Percentiles rank a stretch among this genome's conserved stretches.
phyloP scores from a whole-genome alignment of 257 asterid species.

The Solanum chilense region DNA sequence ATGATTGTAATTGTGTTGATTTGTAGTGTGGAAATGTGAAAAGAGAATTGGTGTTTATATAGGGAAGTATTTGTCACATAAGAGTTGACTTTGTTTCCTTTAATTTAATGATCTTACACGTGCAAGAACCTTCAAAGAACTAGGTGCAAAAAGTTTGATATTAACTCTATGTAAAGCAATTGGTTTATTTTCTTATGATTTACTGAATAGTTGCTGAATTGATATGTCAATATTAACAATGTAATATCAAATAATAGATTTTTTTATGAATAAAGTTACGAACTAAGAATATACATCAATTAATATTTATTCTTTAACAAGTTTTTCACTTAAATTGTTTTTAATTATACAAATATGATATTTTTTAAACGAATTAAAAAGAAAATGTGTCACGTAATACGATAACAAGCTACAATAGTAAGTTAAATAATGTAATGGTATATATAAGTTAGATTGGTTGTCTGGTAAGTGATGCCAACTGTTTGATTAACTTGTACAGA shows the following conservation, averaged over 20 bases:
- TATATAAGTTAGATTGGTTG: not conserved
- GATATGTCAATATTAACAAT: not conserved
- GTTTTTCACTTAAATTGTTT: too few species aligned
- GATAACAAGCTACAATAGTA: not conserved
- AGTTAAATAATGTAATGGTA: not conserved
- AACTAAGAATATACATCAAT: not conserved
- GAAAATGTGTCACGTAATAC: not conserved
- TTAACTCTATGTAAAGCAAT: not conserved
- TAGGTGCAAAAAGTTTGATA: not conserved
- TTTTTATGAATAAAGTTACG: not conserved
- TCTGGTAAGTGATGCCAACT: not conserved
- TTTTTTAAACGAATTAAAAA: too few species aligned
- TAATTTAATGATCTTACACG: not conserved
- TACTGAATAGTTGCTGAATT: not conserved
- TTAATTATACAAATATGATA: too few species aligned
- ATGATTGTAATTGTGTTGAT: not conserved
- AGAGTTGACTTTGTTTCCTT: not conserved
- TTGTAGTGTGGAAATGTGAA: not conserved
- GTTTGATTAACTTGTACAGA: not conserved
- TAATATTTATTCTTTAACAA: not conserved
- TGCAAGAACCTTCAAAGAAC: not conserved
- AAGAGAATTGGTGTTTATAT: conserved; percentile 17
- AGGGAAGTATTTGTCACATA: not conserved
- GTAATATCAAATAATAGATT: accelerated
- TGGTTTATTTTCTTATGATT: not conserved